Evolutionary conservation across 768 basidiomycete genomes (phyloP).

Genomic region (Leccinum variicolor): DNA sequence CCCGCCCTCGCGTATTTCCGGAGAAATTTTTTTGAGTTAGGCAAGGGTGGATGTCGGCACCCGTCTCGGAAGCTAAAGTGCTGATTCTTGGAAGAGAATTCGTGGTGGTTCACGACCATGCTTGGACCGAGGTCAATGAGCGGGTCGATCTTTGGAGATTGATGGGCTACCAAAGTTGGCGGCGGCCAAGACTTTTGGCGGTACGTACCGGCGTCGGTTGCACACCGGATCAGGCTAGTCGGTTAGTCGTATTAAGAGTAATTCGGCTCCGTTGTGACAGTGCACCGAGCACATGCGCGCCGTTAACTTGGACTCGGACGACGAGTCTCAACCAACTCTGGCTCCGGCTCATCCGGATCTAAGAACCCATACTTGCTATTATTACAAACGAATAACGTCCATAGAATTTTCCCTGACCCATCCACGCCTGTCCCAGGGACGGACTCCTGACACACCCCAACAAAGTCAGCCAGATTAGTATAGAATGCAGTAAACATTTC

Average conservation of each 20-base stretch:
- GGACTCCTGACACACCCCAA: neutral
- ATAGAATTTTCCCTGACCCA: constrained; percentile 20
- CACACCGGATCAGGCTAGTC: neutral
- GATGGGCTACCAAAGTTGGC: neutral
- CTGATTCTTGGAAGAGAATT: constrained; percentile 5
- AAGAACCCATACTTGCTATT: constrained; percentile 5
- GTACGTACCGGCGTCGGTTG: neutral
- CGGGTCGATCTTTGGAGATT: neutral
- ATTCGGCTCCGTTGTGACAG: constrained; percentile 23
- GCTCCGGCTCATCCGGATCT: constrained; percentile 15
- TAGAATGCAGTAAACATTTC: constrained; percentile 14
- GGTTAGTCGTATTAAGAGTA: neutral
- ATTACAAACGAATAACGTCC: constrained; percentile 18
- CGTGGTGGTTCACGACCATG: neutral
- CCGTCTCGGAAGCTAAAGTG: constrained; percentile 4
- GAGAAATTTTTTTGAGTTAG: constrained; percentile 30
- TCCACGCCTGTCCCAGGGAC: constrained; percentile 26
- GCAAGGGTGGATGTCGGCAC: constrained; percentile 16
- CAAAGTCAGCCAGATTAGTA: constrained; percentile 27
- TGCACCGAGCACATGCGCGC: neutral
- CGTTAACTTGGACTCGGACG: neutral
- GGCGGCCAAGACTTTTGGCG: neutral
- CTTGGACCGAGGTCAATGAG: neutral
- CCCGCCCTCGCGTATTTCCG: constrained; percentile 39
- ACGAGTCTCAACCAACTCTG: constrained; percentile 8